Evolutionary conservation across 495 filamentous ascomycete genomes (phyloP).

Genomic region (Lepraria neglecta): DNA sequence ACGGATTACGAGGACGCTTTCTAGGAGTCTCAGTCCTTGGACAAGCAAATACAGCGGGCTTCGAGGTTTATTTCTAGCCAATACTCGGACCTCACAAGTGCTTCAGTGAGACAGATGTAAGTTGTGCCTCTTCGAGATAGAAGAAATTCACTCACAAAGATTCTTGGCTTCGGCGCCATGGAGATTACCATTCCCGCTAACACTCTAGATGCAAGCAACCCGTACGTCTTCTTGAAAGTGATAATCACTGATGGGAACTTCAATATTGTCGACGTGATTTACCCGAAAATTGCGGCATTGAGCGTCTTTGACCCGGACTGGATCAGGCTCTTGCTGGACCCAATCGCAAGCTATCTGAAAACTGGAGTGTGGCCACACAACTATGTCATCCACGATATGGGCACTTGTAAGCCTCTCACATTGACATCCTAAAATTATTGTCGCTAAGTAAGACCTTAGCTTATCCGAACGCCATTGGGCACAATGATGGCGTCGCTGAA

Average conservation of each 20-base stretch:
- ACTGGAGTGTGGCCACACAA: constrained; percentile 39
- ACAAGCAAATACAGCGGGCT: constrained; percentile 34
- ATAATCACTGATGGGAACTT: constrained; percentile 48
- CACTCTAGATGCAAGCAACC: constrained; percentile 38
- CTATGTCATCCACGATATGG: constrained; percentile 45
- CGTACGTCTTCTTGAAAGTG: constrained; percentile 49
- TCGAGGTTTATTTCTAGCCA: constrained; percentile 35
- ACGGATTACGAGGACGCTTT: constrained; percentile 41
- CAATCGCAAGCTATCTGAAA: constrained; percentile 45
- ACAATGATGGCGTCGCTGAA: constrained; percentile 41
- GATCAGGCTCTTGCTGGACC: constrained; percentile 45
- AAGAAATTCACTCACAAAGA: background rate
- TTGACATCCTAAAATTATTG: background rate
- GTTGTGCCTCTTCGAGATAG: too few relatives aligned
- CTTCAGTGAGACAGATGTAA: background rate
- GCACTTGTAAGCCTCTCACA: constrained; percentile 12
- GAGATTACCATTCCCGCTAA: constrained; percentile 42
- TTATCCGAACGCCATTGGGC: constrained; percentile 47
- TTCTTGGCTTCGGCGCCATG: constrained; percentile 39
- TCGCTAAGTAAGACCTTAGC: constrained; percentile 12
- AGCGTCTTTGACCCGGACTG: constrained; percentile 45
- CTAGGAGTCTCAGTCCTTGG: constrained; percentile 34
- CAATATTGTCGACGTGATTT: constrained; percentile 50
- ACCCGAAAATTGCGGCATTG: constrained; percentile 45
- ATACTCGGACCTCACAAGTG: constrained; percentile 39